Evolutionary conservation across 148 eudicot species (phyloP).

Genomic region (Tetragonia tetragonoides): DNA sequence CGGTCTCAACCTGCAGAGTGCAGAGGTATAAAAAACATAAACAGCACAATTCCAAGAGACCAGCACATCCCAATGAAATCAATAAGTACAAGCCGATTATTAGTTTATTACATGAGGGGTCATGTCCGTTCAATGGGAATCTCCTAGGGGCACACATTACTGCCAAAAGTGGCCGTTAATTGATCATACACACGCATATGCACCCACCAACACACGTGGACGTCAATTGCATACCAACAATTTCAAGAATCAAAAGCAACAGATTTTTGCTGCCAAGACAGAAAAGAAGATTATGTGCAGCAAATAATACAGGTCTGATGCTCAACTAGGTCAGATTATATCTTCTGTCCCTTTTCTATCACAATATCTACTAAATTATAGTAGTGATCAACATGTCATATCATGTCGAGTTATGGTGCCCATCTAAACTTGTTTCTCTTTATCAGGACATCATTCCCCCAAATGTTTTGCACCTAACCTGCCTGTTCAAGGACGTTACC

Average conservation of each 20-base stretch:
- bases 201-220: no score
- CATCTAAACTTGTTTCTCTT: background rate
- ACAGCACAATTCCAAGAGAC: background rate
- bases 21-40: background rate
- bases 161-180: background rate
- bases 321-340: background rate
- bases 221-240: background rate
- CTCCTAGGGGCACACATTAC: background rate
- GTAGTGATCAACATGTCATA: background rate
- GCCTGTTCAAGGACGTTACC: background rate
- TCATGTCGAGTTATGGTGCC: background rate
- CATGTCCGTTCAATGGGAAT: background rate
- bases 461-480: background rate
- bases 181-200: no score
- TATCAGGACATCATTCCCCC: background rate
- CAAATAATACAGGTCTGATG: background rate
- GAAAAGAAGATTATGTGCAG: background rate
- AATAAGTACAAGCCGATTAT: no score
- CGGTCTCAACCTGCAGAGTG: conserved; percentile 83
- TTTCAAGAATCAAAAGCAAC: background rate
- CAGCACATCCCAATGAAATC: background rate
- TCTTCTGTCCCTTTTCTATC: background rate
- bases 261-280: background rate
- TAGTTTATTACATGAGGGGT: background rate
- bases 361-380: background rate